A percentile compares a stretch with the other conserved stretches of the same genome.
Conservation (phyloP, 1,139 yeast species). For the Candida frijolesensis region DNA sequence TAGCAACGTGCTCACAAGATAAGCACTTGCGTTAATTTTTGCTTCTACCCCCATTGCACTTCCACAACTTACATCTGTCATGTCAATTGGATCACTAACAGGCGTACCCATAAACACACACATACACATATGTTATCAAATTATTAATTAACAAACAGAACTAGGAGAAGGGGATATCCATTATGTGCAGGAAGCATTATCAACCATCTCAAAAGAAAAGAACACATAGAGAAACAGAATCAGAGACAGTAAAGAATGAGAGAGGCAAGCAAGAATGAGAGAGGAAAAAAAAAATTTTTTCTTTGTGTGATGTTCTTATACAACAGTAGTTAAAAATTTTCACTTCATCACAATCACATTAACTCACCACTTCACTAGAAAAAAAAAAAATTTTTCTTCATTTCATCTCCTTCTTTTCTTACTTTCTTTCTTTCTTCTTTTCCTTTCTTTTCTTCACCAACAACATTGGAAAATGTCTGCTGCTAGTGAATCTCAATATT, state of each 20-base stretch:
- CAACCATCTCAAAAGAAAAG: not conserved
- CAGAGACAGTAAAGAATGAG: not conserved
- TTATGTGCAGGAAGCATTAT: too few species aligned
- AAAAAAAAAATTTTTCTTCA: not conserved
- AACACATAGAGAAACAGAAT: not conserved
- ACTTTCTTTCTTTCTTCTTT: constrained; percentile 6
- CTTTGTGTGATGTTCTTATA: not conserved
- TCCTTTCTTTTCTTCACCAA: constrained; percentile 8
- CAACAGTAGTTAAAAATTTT: constrained; percentile 3
- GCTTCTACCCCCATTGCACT: too few species aligned
- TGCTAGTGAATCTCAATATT: constrained; percentile 65
- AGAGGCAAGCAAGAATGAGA: not conserved
- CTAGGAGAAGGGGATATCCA: too few species aligned
- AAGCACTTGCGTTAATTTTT: too few species aligned
- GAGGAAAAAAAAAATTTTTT: not conserved
- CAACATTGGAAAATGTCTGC: constrained; percentile 54
- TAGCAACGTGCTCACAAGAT: too few species aligned
- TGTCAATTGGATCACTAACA: too few species aligned
- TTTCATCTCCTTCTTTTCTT: constrained; percentile 2
- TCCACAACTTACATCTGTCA: too few species aligned
- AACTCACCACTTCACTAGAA: not conserved
- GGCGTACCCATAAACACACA: too few species aligned
- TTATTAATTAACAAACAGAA: too few species aligned
- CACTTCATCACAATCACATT: constrained; percentile 3
- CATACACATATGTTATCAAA: too few species aligned